Conservation (phyloP, 768 basidiomycete genomes). For the Phlegmacium glaucopus region DNA sequence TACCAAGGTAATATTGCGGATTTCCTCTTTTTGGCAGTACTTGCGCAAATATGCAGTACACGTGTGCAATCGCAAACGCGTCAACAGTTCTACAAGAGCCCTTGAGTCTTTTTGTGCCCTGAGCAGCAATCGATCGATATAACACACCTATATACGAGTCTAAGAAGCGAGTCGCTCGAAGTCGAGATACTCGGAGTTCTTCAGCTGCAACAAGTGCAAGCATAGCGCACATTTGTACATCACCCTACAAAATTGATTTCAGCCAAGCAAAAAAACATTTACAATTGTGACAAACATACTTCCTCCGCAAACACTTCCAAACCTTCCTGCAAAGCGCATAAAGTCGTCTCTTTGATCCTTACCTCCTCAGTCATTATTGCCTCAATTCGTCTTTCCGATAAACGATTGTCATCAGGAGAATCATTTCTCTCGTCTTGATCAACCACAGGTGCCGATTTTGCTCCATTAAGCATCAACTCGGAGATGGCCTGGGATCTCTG, state of each 20-base stretch:
- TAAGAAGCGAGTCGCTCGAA: constrained; percentile 49
- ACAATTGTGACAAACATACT: constrained; percentile 30
- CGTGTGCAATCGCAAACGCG: constrained; percentile 56
- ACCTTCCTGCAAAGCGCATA: constrained; percentile 50
- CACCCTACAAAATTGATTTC: constrained; percentile 47
- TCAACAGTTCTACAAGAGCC: constrained; percentile 51
- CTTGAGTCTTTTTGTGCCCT: not conserved
- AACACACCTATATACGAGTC: constrained; percentile 71
- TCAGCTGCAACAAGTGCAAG: constrained; percentile 56
- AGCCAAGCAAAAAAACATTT: not conserved
- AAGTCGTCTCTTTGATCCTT: constrained; percentile 49
- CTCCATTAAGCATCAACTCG: constrained; percentile 25
- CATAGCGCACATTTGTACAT: constrained; percentile 79
- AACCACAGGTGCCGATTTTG: constrained; percentile 7
- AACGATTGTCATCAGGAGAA: not conserved
- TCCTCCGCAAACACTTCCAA: constrained; percentile 62
- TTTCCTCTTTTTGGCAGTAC: constrained; percentile 45
- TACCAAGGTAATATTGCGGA: constrained; percentile 55
- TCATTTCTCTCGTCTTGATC: constrained; percentile 11
- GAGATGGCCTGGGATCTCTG: constrained; percentile 28
- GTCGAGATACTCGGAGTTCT: constrained; percentile 49
- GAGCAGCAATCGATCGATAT: not conserved
- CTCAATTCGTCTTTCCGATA: constrained; percentile 37
- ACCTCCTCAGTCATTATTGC: constrained; percentile 48
- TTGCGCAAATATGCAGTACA: constrained; percentile 78